Base-by-base conservation (phyloP, 306 rosid species). In the Castanea sativa region DNA sequence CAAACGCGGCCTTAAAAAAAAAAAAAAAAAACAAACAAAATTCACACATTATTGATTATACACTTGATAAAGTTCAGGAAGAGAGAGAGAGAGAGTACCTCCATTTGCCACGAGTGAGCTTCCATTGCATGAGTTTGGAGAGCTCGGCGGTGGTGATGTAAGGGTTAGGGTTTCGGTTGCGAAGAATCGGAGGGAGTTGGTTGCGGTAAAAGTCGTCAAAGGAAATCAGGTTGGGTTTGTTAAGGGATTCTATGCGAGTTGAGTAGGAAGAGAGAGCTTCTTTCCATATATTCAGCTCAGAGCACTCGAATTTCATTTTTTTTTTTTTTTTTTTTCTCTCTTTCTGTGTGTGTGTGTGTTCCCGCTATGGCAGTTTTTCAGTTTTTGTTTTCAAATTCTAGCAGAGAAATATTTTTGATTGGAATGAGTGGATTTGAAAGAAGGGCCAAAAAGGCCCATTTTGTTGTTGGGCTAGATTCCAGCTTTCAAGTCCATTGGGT, bases 41-140 rank as follows among this genome's bases (percentile, higher is more conserved):
- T 71, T 55, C 60, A 73, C 52, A 18, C 11, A 55, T 73, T 30
- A 16, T 0, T 41, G 45, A 41, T 41, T 41, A 33, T 35, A 45
- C 14, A 5, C 9, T 15, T 19, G 30, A 5, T 9, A 1, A 18
- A 3, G 77, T 1, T 41, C 0, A 38, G 6, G 53, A 1, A 63
- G 18, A 18, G 23, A 58, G 57, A 55, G 38, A 27, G 1, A 59
- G 75, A 60, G 18, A 4, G 55, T 16, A 93, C 97, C 99, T 86
- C 97, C 97, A 92, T 82, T 95, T 92, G 0, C 99, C 97, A 13
- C 97, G 97, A 3, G 94, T 81, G 88, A 94, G 97, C 88, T 92
- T 94, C 97, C 97, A 94, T 53, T 86, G 94, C 97, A 95, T 92
- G 83, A 95, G 91, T 29, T 71, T 81, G 76, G 92, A 86, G 85